phyloP scores from a whole-genome alignment of 23 red algal genomes.

The Chondrus crispus region DNA sequence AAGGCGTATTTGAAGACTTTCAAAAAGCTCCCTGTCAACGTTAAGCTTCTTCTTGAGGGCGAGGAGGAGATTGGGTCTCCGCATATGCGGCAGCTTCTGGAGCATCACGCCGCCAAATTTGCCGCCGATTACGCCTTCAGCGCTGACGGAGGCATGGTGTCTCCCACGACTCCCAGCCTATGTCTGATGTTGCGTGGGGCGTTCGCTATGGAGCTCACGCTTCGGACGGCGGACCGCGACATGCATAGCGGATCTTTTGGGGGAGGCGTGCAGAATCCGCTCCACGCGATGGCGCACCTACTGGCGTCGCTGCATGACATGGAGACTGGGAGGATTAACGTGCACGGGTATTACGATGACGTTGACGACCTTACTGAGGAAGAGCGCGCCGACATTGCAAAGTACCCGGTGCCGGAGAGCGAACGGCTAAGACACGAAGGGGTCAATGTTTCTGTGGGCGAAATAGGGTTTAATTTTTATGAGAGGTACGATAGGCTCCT shows the following conservation, averaged over 20 bases:
- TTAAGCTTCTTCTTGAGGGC: constrained; percentile 90
- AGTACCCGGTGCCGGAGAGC: constrained; percentile 1
- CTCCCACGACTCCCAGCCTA: constrained; percentile 28
- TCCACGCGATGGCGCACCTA: constrained; percentile 69
- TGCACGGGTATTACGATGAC: constrained; percentile 78
- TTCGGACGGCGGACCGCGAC: constrained; percentile 63
- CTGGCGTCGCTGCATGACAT: constrained; percentile 50
- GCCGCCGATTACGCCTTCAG: constrained; percentile 65
- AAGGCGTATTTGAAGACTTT: constrained; percentile 39
- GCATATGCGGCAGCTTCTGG: constrained; percentile 37
- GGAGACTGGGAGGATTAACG: constrained; percentile 20
- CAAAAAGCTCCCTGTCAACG: constrained; percentile 59
- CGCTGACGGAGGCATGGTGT: constrained; percentile 78
- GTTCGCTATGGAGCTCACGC: constrained; percentile 52
- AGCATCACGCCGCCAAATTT: constrained; percentile 8
- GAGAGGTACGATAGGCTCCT: constrained; percentile 55
- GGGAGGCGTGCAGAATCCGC: constrained; percentile 84
- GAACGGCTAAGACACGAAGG: constrained; percentile 26
- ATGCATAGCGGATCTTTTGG: constrained; percentile 83
- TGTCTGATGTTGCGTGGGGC: constrained; percentile 68
- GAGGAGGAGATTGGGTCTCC: constrained; percentile 93
- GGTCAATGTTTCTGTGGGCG: constrained; percentile 52
- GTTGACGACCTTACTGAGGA: constrained; percentile 39
- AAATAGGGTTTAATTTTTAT: constrained; percentile 39
- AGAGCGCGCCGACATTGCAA: constrained; percentile 32